Evolutionary conservation across 352 stramenopile genomes (phyloP).

Genomic region (Globisporangium rhizosaccharum): DNA sequence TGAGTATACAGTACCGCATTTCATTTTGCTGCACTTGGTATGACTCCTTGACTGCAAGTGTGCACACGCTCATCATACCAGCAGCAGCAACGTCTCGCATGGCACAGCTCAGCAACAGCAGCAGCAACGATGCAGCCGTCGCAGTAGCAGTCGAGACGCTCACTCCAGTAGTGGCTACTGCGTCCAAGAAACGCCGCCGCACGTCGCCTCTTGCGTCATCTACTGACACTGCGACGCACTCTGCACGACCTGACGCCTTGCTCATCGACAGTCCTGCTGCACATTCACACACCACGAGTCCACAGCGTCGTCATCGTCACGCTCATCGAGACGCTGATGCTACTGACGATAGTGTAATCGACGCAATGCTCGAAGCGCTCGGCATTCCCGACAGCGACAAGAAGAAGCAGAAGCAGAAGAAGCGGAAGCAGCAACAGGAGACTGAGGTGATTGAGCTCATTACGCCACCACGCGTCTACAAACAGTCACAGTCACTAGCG

Average conservation of each 20-base stretch:
- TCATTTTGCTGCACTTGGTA: too few relatives aligned
- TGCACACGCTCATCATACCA: too few relatives aligned
- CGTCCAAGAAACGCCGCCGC: slow-evolving; percentile 7
- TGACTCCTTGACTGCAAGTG: too few relatives aligned
- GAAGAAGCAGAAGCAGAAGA: slow-evolving; percentile 8
- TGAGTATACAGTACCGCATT: too few relatives aligned
- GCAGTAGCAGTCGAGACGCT: too few relatives aligned
- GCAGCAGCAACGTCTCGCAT: too few relatives aligned
- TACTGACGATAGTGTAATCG: slow-evolving; percentile 10
- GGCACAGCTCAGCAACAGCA: too few relatives aligned
- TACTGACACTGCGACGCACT: too few relatives aligned
- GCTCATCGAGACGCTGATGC: not conserved
- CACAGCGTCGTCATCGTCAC: not conserved
- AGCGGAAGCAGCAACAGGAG: not conserved
- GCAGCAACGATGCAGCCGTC: too few relatives aligned
- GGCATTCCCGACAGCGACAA: slow-evolving; percentile 16
- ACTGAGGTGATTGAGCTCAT: slow-evolving; percentile 39
- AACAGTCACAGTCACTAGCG: not conserved
- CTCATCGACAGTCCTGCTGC: not conserved
- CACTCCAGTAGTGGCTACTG: not conserved
- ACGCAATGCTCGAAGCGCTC: slow-evolving; percentile 14
- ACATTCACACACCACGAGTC: not conserved
- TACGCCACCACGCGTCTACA: slow-evolving; percentile 21
- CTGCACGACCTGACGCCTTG: not conserved
- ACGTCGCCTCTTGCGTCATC: not conserved